phyloP scores from a whole-genome alignment of 2,329 filamentous ascomycete species.

The Hypoxylon rubiginosum region DNA sequence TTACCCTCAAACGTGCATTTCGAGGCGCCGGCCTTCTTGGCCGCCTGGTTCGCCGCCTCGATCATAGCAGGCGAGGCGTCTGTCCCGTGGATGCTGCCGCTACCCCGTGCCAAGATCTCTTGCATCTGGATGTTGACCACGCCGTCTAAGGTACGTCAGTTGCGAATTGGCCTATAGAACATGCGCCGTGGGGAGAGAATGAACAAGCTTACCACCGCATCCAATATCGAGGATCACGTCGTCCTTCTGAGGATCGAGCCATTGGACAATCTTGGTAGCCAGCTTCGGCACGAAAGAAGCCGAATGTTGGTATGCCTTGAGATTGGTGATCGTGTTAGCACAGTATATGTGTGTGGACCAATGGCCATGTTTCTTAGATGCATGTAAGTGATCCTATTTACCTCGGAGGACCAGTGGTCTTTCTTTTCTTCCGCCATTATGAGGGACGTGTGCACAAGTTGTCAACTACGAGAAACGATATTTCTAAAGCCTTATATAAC shows the following conservation, averaged over 20 bases:
- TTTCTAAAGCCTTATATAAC: neutral
- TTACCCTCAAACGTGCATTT: constrained; percentile 62
- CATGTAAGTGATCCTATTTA: constrained; percentile 25
- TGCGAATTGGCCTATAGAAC: neutral
- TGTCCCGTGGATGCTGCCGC: constrained; percentile 66
- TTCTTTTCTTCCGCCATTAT: constrained; percentile 45
- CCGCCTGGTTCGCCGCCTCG: constrained; percentile 60
- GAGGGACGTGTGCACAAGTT: neutral
- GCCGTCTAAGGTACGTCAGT: constrained; percentile 62
- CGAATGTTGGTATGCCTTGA: constrained; percentile 69
- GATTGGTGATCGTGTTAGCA: constrained; percentile 10
- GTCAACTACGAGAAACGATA: neutral
- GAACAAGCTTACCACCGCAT: constrained; percentile 66
- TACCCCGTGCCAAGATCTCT: constrained; percentile 60
- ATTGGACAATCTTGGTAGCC: constrained; percentile 68
- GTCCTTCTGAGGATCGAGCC: constrained; percentile 69
- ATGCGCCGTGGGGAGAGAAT: neutral
- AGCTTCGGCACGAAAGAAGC: constrained; percentile 75
- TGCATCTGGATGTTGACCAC: constrained; percentile 69
- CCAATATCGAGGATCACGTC: constrained; percentile 73
- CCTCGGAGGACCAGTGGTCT: constrained; percentile 60
- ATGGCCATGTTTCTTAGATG: neutral
- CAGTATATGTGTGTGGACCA: neutral
- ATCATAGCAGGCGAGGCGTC: constrained; percentile 74
- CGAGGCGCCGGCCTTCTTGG: constrained; percentile 50